phyloP scores from a whole-genome alignment of 371 early-diverging fungal genomes.

The Synchytrium microbalum region DNA sequence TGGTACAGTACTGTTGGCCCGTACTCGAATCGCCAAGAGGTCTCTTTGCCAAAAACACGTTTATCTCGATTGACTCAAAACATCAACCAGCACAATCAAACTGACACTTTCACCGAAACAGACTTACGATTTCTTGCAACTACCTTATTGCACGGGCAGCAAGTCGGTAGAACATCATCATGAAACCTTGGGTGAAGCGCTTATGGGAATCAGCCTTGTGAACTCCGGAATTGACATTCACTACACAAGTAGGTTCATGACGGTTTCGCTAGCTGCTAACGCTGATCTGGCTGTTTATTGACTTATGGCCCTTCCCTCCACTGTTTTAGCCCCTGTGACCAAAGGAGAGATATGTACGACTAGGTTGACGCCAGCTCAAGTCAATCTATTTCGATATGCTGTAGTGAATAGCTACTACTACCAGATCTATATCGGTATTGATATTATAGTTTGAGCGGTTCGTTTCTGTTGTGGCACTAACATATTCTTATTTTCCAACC shows the following conservation, averaged over 20 bases:
- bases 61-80: background rate
- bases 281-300: background rate
- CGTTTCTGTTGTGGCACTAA: background rate
- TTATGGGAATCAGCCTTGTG: slow-evolving; percentile 67
- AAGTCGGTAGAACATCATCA: slow-evolving; percentile 57
- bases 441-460: background rate
- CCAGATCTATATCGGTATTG: slow-evolving; percentile 58
- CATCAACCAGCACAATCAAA: background rate
- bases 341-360: slow-evolving; percentile 36
- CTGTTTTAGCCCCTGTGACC: slow-evolving; percentile 8
- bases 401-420: slow-evolving; percentile 59
- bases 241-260: slow-evolving; percentile 30
- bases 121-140: slow-evolving; percentile 66
- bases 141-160: slow-evolving; percentile 66
- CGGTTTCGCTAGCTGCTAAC: background rate
- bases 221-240: slow-evolving; percentile 63
- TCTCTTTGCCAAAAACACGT: background rate
- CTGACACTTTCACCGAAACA: slow-evolving; percentile 42
- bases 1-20: slow-evolving; percentile 67
- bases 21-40: slow-evolving; percentile 31
- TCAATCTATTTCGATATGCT: slow-evolving; percentile 55
- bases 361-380: slow-evolving; percentile 33
- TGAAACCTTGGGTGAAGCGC: slow-evolving; percentile 73
- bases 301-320: background rate
- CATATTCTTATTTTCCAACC: background rate